Base-by-base conservation (phyloP, 1,139 yeast genomes). In the Debaryomyces nepalensis region DNA sequence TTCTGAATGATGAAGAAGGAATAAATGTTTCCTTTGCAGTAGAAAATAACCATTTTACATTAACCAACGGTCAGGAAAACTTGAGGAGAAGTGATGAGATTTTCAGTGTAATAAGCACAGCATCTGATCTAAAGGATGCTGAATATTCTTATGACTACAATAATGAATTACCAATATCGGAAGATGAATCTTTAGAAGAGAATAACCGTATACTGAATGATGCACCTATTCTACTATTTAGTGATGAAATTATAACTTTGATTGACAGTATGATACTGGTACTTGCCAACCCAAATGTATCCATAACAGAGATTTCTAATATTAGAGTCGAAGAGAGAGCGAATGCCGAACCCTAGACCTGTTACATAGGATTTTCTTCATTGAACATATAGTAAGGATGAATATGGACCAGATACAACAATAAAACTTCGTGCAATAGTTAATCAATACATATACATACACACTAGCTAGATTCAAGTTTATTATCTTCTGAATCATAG, bases 401-500 rank as follows among this genome's bases (percentile, higher is more conserved):
- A n/a, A n/a, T n/a, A n/a, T n/a, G n/a, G n/a, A n/a, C 7, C 12
- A 26, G 31, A 26, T 7, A 26, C 15, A 26, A n/a, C n/a, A 6
- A 12, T 7, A 26, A 26, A 26, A 24, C 24, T 20, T 16, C 22
- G 22, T 23, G 16, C 5, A 23, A 37, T 10, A 20, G 11, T 22
- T 22, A 15, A 16, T 31, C 18, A 14, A 26, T 11, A 20, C 12
- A 29, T 27, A 29, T 27, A 33, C 21, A 26, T 30, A 16, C n/a
- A 4, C 15, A 10, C 10, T 16, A 11, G 11, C 39, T 55, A 70
- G 46, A n/a, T n/a, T 72, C 77, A 50, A 84, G 68, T 55, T 77
- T 77, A 46, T 81, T 87, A 64, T 91, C 97, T 56, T 87, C 91
- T 39, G 84, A 81, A 63, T 85, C 85, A 68, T 95, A 95, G 65